Evolutionary conservation across 2,329 filamentous ascomycete genomes (phyloP), one percentile per base, ranked within the genome.

Genomic region (Diaporthe citrichinensis): DNA sequence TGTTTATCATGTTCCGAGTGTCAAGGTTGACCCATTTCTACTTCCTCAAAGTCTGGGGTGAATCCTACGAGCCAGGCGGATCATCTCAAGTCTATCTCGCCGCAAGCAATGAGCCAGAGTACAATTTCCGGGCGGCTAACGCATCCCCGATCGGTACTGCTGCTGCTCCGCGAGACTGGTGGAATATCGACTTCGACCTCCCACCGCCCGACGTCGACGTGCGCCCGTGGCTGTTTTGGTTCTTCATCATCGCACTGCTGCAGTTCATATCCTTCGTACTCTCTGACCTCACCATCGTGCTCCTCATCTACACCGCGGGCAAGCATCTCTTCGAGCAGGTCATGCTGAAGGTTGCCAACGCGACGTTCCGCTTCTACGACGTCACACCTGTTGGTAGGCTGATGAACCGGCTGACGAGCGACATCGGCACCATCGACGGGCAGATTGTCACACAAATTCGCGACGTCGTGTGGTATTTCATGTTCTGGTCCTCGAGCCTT

Each of bases 341-440:
- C 28, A 91, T 98, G 84, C 85, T 89, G 2, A 90, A 90, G 71
- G 94, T 98, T 68, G 93, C 93, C 81, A 90, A 92, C 79, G 94
- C 95, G 0, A 96, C 93, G 0, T 98, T 98, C 84, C 92, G 95
- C 1, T 98, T 96, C 83, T 97, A 98, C 85, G 96, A 98, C 81
- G 92, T 95, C 5, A 98, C 96, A 0, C 96, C 96, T 0, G 92
- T 97, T 0, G 96, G 96, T 0, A 91, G 96, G 62, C 86, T 98
- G 77, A 98, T 98, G 94, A 98, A 98, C 82, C 91, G 96, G 10
- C 88, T 98, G 76, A 98, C 95, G 0, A 95, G 94, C 1, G 95
- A 98, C 80, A 97, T 98, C 84, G 94, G 94, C 39, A 96, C 95
- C 68, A 90, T 98, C 0, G 96, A 98, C 80, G 95, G 95, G 0